Conservation (phyloP, 768 basidiomycete genomes). For the Lanmaoa rubissima region DNA sequence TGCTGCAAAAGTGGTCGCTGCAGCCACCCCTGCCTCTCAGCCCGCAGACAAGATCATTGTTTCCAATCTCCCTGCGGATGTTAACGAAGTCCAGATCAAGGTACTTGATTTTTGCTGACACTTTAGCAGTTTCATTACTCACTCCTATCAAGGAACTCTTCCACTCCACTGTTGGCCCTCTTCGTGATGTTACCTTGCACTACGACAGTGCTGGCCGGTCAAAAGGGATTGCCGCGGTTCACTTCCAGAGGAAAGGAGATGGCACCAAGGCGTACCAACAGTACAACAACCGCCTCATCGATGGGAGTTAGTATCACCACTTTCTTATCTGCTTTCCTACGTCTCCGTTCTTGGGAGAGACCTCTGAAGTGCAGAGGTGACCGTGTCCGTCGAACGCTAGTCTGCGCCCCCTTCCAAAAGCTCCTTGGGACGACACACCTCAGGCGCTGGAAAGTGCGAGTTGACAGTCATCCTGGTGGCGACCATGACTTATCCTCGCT, state of each 20-base stretch:
- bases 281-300: slow-evolving; percentile 99
- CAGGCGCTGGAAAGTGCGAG: slow-evolving; percentile 32
- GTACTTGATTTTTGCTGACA: slow-evolving; percentile 43
- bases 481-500: slow-evolving; percentile 31
- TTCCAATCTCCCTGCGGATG: slow-evolving; percentile 88
- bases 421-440: slow-evolving; percentile 23
- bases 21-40: slow-evolving; percentile 38
- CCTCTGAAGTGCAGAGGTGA: slow-evolving; percentile 18
- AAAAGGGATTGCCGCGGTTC: slow-evolving; percentile 86
- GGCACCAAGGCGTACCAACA: slow-evolving; percentile 89
- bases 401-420: slow-evolving; percentile 20
- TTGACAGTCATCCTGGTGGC: slow-evolving; percentile 30
- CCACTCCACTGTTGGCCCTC: slow-evolving; percentile 82
- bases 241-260: slow-evolving; percentile 84
- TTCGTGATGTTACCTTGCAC: slow-evolving; percentile 79
- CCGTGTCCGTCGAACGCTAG: slow-evolving; percentile 24
- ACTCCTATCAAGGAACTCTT: slow-evolving; percentile 79
- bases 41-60: slow-evolving; percentile 90
- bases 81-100: slow-evolving; percentile 91
- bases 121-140: slow-evolving; percentile 1
- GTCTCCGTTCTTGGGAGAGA: slow-evolving; percentile 22
- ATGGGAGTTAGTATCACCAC: slow-evolving; percentile 97
- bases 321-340: slow-evolving; percentile 38
- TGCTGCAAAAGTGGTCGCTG: slow-evolving; percentile 40
- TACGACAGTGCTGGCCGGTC: slow-evolving; percentile 85